Evolutionary conservation across 768 basidiomycete genomes (phyloP).

Genomic region (Suillus spraguei): DNA sequence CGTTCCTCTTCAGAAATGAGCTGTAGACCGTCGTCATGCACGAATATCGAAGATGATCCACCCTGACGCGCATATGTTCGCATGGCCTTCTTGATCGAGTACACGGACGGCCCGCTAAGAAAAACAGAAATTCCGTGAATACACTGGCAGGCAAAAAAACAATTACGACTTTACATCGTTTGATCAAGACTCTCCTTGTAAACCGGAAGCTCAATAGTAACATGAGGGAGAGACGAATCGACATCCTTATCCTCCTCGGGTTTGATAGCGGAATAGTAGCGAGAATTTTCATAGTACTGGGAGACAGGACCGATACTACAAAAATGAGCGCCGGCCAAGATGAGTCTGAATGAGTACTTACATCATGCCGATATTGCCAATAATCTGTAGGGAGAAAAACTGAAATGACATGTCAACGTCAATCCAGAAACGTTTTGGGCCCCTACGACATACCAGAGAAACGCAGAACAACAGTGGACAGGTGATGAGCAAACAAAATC

Average conservation of each 20-base stretch:
- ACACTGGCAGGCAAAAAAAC: background rate
- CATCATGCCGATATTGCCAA: conserved; percentile 68
- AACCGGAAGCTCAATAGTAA: conserved; percentile 83
- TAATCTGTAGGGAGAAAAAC: conserved; percentile 76
- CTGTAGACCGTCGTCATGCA: conserved; percentile 77
- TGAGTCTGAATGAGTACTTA: conserved; percentile 35
- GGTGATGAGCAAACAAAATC: conserved; percentile 69
- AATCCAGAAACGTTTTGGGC: conserved; percentile 6
- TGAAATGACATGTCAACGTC: conserved; percentile 25
- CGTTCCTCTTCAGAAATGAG: conserved; percentile 58
- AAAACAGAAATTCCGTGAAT: background rate
- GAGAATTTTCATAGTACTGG: conserved; percentile 83
- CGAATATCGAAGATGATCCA: conserved; percentile 72
- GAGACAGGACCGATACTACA: conserved; percentile 78
- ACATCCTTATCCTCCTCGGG: conserved; percentile 65
- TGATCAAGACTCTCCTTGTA: conserved; percentile 86
- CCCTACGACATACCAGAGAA: conserved; percentile 64
- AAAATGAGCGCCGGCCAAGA: conserved; percentile 14
- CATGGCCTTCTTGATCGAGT: conserved; percentile 79
- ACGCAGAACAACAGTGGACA: conserved; percentile 77
- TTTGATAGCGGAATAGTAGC: conserved; percentile 74
- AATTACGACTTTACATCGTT: conserved; percentile 62
- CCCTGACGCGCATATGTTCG: conserved; percentile 87
- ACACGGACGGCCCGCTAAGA: conserved; percentile 73
- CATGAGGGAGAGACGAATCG: conserved; percentile 67